phyloP scores from a whole-genome alignment of 305 asterid genomes.

The Fraxinus platypoda region DNA sequence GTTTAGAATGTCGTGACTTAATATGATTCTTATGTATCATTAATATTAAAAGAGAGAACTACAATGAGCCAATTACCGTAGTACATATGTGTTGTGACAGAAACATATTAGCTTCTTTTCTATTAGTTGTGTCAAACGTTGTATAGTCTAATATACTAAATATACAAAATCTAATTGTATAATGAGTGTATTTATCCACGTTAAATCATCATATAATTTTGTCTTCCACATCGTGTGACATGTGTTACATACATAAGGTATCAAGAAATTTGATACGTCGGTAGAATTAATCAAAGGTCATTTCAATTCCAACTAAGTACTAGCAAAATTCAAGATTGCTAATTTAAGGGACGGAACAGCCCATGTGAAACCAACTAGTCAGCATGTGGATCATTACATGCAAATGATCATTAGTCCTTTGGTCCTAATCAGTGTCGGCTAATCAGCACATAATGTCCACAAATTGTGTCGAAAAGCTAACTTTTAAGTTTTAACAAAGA shows the following conservation, averaged over 20 bases:
- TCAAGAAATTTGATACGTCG: neutral
- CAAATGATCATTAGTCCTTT: slow-evolving; percentile 38
- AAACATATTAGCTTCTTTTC: too few species aligned
- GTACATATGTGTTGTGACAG: neutral
- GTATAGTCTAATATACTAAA: neutral
- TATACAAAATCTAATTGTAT: neutral
- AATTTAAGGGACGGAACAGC: slow-evolving; percentile 34
- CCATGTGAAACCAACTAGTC: slow-evolving; percentile 61
- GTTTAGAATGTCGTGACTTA: neutral
- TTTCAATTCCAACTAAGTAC: neutral
- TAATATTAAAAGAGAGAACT: too few species aligned
- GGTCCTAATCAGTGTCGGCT: slow-evolving; percentile 28
- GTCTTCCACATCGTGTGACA: neutral
- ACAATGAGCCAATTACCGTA: neutral
- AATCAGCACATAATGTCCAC: slow-evolving; percentile 25
- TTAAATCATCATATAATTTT: neutral
- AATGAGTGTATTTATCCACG: neutral
- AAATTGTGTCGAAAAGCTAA: slow-evolving; percentile 30
- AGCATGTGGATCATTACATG: slow-evolving; percentile 25
- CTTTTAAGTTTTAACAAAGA: slow-evolving; percentile 24
- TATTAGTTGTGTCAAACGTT: neutral
- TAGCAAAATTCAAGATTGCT: neutral
- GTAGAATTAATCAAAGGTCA: neutral
- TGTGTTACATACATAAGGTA: neutral
- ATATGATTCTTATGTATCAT: neutral